phyloP scores from a whole-genome alignment of 208 protist genomes.

The Leptomonas pyrrhocoris region DNA sequence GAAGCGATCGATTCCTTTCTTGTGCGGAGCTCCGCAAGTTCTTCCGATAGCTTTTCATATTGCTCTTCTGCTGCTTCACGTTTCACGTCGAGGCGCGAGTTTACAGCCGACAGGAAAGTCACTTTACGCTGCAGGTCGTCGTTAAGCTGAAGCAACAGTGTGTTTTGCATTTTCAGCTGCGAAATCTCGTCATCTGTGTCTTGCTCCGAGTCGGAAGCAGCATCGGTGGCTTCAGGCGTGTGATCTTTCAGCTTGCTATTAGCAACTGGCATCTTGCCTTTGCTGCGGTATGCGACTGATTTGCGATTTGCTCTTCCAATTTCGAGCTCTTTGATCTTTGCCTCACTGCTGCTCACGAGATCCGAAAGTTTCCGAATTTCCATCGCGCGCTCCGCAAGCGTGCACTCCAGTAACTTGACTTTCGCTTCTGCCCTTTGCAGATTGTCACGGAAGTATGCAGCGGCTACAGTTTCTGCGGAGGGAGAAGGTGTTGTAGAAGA shows the following conservation, averaged over 20 bases:
- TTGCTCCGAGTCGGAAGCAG: background rate
- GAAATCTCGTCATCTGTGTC: constrained; percentile 10
- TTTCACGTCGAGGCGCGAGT: constrained; percentile 15
- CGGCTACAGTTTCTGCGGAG: background rate
- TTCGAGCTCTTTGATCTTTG: constrained; percentile 19
- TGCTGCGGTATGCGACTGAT: background rate
- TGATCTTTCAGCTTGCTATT: background rate
- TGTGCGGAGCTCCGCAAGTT: constrained; percentile 1
- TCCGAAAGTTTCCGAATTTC: constrained; percentile 18
- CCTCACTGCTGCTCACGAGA: constrained; percentile 20
- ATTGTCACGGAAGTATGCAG: constrained; percentile 18
- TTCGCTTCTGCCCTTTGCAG: constrained; percentile 11
- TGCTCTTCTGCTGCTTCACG: constrained; percentile 29
- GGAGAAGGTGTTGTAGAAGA: background rate
- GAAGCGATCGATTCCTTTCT: background rate
- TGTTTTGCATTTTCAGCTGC: constrained; percentile 27
- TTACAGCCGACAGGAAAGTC: constrained; percentile 31
- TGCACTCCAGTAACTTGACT: constrained; percentile 39
- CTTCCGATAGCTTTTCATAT: constrained; percentile 35
- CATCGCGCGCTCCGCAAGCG: constrained; percentile 25
- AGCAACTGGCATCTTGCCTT: background rate
- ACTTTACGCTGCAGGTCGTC: constrained; percentile 35
- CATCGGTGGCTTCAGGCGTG: background rate
- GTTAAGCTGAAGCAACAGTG: constrained; percentile 13
- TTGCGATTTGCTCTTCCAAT: constrained; percentile 8